Conservation (phyloP, 257 asterid species). For the Lavandula angustifolia region DNA sequence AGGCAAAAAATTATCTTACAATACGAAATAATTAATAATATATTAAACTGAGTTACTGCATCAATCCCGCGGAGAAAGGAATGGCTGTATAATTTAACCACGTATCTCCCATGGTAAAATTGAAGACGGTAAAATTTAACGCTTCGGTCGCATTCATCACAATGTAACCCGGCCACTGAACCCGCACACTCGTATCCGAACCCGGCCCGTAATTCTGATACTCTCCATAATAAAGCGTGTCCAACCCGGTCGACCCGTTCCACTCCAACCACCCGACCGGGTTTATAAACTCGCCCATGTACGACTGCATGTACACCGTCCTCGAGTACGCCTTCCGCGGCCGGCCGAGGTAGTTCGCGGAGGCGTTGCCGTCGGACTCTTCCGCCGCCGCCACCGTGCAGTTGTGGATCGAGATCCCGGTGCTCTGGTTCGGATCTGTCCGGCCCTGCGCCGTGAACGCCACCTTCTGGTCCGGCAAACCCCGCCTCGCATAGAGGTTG, state of each 20-base stretch:
- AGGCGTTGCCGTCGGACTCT: background rate
- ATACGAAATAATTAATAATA: too few species aligned
- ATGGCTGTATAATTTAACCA: conserved; percentile 59
- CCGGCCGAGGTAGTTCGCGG: conserved; percentile 47
- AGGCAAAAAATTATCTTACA: too few species aligned
- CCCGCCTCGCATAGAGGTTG: conserved; percentile 21
- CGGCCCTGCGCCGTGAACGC: conserved; percentile 38
- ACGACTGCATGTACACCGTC: conserved; percentile 55
- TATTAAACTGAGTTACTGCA: too few species aligned
- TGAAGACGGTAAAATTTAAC: conserved; percentile 47
- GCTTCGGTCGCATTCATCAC: conserved; percentile 47
- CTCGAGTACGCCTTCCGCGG: conserved; percentile 69
- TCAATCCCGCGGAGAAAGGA: conserved; percentile 45
- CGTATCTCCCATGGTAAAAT: conserved; percentile 43
- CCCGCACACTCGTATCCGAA: conserved; percentile 45
- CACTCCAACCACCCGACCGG: conserved; percentile 60
- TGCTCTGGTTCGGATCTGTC: conserved; percentile 34
- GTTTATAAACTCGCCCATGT: conserved; percentile 37
- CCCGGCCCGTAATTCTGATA: conserved; percentile 58
- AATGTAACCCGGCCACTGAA: conserved; percentile 57
- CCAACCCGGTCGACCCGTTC: conserved; percentile 49
- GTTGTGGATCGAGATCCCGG: conserved; percentile 36
- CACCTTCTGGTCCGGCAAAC: conserved; percentile 18
- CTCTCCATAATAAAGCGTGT: conserved; percentile 62
- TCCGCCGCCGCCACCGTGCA: conserved; percentile 14